These are phyloP conservation scores for Scleromitrula shiraiana DNA, from an alignment of 2,329 filamentous ascomycete species.

Conservation along the genomic window DNA sequence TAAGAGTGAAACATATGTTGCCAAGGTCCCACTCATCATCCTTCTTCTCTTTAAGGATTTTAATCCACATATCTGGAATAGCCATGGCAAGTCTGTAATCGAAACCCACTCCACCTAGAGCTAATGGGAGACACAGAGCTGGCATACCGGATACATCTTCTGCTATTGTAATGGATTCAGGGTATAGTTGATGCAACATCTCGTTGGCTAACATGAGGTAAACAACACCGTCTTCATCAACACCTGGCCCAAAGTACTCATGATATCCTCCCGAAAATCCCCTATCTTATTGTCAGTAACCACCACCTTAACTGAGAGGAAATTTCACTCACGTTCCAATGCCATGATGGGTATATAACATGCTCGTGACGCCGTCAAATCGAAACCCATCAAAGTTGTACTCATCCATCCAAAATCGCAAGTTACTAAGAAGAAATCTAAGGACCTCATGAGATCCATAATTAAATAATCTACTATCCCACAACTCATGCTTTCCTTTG, in stretches of 20 bases:
- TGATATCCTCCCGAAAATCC: constrained; percentile 98
- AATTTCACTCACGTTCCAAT: constrained; percentile 73
- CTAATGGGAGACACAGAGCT: constrained; percentile 79
- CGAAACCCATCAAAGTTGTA: constrained; percentile 95
- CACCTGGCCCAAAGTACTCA: constrained; percentile 85
- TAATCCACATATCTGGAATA: constrained; percentile 98
- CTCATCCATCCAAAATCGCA: constrained; percentile 99
- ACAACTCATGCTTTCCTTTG: constrained; percentile 82
- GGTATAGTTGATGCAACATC: constrained; percentile 86
- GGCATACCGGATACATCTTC: constrained; percentile 99
- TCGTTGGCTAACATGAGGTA: constrained; percentile 97
- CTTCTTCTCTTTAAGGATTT: constrained; percentile 87
- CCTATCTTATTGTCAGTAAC: constrained; percentile 36
- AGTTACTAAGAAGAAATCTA: constrained; percentile 89
- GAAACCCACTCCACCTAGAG: constrained; percentile 86
- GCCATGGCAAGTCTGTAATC: constrained; percentile 98
- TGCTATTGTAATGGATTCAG: constrained; percentile 81
- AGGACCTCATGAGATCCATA: constrained; percentile 92
- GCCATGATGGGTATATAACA: constrained; percentile 93
- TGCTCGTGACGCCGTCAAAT: constrained; percentile 96
- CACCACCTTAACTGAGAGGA: background rate
- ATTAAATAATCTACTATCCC: constrained; percentile 97
- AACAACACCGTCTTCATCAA: constrained; percentile 88
- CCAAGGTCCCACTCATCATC: constrained; percentile 85
- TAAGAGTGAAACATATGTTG: constrained; percentile 77